Percentiles rank a stretch among this genome's conserved stretches.
phyloP scores from a whole-genome alignment of 495 filamentous ascomycete genomes.

The Neurospora intermedia region DNA sequence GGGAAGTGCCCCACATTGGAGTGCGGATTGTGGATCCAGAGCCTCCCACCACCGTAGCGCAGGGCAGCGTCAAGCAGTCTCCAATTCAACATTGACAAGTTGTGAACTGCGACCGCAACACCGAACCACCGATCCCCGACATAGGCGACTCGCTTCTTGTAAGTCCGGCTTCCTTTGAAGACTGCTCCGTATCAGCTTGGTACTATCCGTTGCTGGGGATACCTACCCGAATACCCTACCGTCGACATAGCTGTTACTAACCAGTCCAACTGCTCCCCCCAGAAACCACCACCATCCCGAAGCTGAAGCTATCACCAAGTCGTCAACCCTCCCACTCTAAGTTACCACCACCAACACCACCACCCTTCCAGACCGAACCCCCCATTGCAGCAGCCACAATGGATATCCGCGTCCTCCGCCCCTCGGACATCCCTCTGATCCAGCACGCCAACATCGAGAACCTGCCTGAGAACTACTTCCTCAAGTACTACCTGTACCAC shows the following conservation, averaged over 20 bases:
- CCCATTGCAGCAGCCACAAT: conserved; percentile 28
- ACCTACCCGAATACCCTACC: background rate
- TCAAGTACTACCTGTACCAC: conserved; percentile 99
- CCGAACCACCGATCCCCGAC: background rate
- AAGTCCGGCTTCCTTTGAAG: background rate
- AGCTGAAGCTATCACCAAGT: background rate
- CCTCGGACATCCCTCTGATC: conserved; percentile 82
- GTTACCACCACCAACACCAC: background rate
- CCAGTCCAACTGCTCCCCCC: background rate
- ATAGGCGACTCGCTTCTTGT: background rate
- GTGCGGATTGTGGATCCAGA: background rate
- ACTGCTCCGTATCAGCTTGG: background rate
- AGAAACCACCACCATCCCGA: conserved; percentile 3
- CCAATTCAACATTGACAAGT: background rate
- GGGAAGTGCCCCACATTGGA: conserved; percentile 2
- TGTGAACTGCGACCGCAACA: background rate
- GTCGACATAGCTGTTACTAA: background rate
- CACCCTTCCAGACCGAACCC: background rate
- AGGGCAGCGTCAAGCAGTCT: background rate
- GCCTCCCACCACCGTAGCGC: background rate
- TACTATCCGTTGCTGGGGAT: background rate
- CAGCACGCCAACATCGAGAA: conserved; percentile 99
- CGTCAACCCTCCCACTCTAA: background rate
- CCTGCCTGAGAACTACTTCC: conserved; percentile 98
- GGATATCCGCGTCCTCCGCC: conserved; percentile 67